Evolutionary conservation across 2,329 filamentous ascomycete species (phyloP).

Genomic region (Colletotrichum melonis): DNA sequence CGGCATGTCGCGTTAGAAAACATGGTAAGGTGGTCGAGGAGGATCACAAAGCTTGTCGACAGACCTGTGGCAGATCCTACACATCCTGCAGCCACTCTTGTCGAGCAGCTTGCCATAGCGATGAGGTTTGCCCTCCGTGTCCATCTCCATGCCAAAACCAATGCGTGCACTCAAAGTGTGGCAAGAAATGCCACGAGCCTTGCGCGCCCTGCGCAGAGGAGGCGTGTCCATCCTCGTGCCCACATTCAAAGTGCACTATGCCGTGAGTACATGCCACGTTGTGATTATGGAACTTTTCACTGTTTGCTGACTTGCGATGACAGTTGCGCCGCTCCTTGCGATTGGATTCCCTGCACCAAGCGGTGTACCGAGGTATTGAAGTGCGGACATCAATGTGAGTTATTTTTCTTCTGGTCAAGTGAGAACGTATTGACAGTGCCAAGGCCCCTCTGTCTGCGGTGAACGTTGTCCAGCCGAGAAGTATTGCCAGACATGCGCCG

Average conservation of each 20-base stretch:
- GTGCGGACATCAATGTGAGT: conserved; percentile 71
- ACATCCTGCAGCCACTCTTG: conserved; percentile 69
- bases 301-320: background rate
- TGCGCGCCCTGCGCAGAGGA: conserved; percentile 70
- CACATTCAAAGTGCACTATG: conserved; percentile 62
- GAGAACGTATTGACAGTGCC: background rate
- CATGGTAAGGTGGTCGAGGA: conserved; percentile 42
- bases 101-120: conserved; percentile 61
- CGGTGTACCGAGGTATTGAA: conserved; percentile 64
- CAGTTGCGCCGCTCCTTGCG: conserved; percentile 70
- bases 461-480: conserved; percentile 65
- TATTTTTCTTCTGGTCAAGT: too few species aligned
- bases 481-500: conserved; percentile 69
- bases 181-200: conserved; percentile 66
- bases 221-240: conserved; percentile 65
- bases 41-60: conserved; percentile 60
- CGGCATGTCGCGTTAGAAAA: conserved; percentile 55
- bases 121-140: conserved; percentile 59
- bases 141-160: conserved; percentile 61
- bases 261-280: conserved; percentile 50
- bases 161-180: conserved; percentile 68
- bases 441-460: conserved; percentile 69
- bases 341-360: conserved; percentile 72
- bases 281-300: background rate
- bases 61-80: conserved; percentile 47